These are phyloP conservation scores for Lentinula aciculospora DNA, from an alignment of 768 basidiomycete species.

Conservation along the genomic window DNA sequence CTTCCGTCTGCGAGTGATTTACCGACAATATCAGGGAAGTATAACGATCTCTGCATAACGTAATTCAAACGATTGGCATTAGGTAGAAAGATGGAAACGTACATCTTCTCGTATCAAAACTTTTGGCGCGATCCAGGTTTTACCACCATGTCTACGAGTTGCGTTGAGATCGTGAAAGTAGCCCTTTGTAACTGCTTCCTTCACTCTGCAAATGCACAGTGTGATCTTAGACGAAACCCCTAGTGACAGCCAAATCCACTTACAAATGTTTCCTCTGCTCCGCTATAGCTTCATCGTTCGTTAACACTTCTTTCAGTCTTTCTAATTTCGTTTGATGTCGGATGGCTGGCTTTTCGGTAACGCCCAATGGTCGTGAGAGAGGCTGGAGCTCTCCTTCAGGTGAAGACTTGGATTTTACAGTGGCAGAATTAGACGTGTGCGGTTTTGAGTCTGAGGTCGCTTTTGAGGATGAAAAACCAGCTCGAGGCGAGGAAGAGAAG, in stretches of 20 bases:
- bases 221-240: neutral
- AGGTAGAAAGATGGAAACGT: constrained; percentile 22
- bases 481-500: neutral
- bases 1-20: constrained; percentile 52
- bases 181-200: constrained; percentile 55
- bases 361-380: neutral
- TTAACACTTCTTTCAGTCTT: constrained; percentile 5
- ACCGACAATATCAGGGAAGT: constrained; percentile 84
- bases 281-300: constrained; percentile 4
- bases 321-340: neutral
- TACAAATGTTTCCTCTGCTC: constrained; percentile 24
- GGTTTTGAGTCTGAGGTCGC: neutral
- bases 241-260: constrained; percentile 15
- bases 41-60: constrained; percentile 71
- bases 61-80: neutral
- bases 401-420: neutral
- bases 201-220: constrained; percentile 26
- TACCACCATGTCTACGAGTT: constrained; percentile 80
- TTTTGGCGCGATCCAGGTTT: constrained; percentile 90
- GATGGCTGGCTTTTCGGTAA: neutral
- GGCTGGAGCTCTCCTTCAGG: neutral
- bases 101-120: constrained; percentile 90
- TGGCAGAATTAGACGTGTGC: neutral
- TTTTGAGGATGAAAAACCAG: neutral
- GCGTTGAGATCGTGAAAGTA: constrained; percentile 87